Evolutionary conservation across 345 rosid species (phyloP).

Genomic region (Gossypium turneri): DNA sequence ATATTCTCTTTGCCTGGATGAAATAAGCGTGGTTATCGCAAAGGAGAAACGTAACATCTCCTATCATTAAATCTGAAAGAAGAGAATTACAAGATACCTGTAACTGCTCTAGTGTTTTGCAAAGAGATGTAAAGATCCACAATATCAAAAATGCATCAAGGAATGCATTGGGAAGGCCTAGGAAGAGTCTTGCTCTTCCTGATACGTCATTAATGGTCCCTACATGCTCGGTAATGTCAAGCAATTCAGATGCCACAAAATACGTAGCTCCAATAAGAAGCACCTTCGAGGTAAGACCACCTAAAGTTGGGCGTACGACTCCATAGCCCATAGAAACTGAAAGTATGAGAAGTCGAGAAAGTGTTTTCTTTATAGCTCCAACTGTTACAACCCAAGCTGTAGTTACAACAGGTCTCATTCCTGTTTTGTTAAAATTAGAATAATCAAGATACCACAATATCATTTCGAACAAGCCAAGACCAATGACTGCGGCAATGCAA

Average conservation of each 20-base stretch:
- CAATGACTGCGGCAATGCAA: constrained; percentile 67
- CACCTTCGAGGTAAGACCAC: constrained; percentile 95
- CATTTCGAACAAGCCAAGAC: constrained; percentile 86
- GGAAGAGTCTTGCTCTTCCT: constrained; percentile 79
- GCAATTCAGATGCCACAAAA: constrained; percentile 85
- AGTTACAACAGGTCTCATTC: constrained; percentile 69
- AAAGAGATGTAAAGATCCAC: constrained; percentile 92
- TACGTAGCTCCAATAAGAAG: constrained; percentile 81
- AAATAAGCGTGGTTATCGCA: neutral
- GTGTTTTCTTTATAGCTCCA: constrained; percentile 74
- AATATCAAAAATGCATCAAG: constrained; percentile 88
- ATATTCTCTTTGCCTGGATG: constrained; percentile 62
- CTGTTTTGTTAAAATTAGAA: constrained; percentile 70
- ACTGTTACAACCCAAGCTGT: constrained; percentile 67
- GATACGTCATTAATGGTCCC: constrained; percentile 85
- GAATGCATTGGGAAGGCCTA: constrained; percentile 88
- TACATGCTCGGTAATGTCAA: constrained; percentile 78
- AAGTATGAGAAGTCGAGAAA: constrained; percentile 67
- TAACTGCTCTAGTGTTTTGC: constrained; percentile 71
- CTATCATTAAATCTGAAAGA: neutral
- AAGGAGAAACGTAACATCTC: neutral
- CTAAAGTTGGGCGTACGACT: constrained; percentile 92
- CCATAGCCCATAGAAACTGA: constrained; percentile 95
- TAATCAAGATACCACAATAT: constrained; percentile 82
- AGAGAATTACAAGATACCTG: constrained; percentile 49